A percentile compares a stretch with the other conserved stretches of the same genome.
Evolutionary conservation across 306 rosid genomes (phyloP).

Genomic region (Gastrolobium bilobum): DNA sequence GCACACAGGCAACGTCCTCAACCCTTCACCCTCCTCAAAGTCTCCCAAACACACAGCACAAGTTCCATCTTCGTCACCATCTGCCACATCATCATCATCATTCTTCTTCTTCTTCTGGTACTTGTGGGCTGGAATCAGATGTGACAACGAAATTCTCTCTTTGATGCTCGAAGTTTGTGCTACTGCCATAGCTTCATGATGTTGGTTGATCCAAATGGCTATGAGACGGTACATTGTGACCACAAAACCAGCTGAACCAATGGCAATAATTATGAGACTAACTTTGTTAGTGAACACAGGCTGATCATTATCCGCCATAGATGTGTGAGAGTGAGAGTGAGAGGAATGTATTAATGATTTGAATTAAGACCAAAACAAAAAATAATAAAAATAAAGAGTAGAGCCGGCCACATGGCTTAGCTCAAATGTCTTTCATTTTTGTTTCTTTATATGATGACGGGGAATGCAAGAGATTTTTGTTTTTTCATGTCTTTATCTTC

Average conservation of each 20-base stretch:
- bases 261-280: constrained; percentile 34
- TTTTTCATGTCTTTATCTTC: background rate
- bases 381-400: no score
- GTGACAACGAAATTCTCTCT: constrained; percentile 24
- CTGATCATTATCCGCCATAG: constrained; percentile 18
- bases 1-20: constrained; percentile 66
- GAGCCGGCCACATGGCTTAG: background rate
- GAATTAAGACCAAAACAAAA: background rate
- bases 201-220: constrained; percentile 42
- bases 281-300: background rate
- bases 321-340: background rate
- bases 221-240: constrained; percentile 54
- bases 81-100: background rate
- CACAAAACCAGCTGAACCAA: constrained; percentile 52
- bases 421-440: background rate
- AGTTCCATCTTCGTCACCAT: constrained; percentile 48
- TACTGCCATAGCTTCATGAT: background rate
- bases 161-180: background rate
- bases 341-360: background rate
- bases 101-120: constrained; percentile 45
- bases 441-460: background rate
- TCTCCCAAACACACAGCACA: constrained; percentile 69
- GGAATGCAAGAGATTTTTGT: background rate
- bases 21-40: constrained; percentile 71
- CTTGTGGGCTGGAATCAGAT: constrained; percentile 58